Conservation (phyloP, 192 early-diverging fungal genomes). For the Lobosporangium transversale region DNA sequence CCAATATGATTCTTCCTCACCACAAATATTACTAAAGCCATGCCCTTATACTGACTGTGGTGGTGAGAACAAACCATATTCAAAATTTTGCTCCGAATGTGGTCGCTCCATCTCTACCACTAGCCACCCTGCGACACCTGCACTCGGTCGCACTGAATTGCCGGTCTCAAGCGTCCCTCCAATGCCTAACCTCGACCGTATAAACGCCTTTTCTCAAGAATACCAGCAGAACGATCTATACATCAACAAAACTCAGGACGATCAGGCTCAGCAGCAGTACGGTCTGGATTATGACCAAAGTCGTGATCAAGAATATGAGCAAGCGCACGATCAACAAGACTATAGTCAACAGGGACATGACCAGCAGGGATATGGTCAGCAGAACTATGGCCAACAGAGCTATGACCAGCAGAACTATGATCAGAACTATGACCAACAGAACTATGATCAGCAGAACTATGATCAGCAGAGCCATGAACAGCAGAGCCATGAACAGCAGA, state of each 20-base stretch:
- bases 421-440: constrained; percentile 19
- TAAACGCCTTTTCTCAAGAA: constrained; percentile 34
- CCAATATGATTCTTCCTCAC: constrained; percentile 30
- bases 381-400: neutral
- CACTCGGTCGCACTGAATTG: constrained; percentile 29
- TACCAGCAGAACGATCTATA: constrained; percentile 14
- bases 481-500: neutral
- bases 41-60: constrained; percentile 62
- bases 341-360: constrained; percentile 17
- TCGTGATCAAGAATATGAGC: neutral
- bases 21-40: constrained; percentile 29
- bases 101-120: constrained; percentile 57
- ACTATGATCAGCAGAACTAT: constrained; percentile 27
- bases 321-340: neutral
- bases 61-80: constrained; percentile 62
- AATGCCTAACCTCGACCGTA: constrained; percentile 33
- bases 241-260: no score
- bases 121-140: constrained; percentile 56
- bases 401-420: neutral
- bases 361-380: constrained; percentile 12
- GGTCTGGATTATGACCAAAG: neutral
- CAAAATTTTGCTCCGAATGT: constrained; percentile 71
- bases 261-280: neutral
- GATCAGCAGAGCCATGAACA: constrained; percentile 32
- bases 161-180: constrained; percentile 6